These are phyloP conservation scores for Polytrichum commune DNA, from an alignment of 225 moss, liverwort and hornwort genomes.

Conservation along the genomic window DNA sequence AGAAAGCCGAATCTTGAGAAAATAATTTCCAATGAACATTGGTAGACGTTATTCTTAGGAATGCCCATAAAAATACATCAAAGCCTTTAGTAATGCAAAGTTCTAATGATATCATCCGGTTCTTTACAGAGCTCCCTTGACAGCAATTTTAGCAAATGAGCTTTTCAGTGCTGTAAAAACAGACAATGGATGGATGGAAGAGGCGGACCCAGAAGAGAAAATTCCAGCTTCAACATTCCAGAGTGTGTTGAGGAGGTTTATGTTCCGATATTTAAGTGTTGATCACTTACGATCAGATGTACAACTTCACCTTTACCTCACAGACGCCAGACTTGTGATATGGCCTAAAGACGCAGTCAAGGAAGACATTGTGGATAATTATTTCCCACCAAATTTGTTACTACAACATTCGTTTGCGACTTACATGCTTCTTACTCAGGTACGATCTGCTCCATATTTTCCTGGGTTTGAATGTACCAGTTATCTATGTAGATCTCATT, in stretches of 20 bases:
- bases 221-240: constrained; percentile 35
- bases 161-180: constrained; percentile 30
- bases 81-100: neutral
- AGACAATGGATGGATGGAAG: constrained; percentile 41
- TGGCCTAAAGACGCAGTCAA: constrained; percentile 43
- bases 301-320: constrained; percentile 41
- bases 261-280: constrained; percentile 47
- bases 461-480: neutral
- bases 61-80: neutral
- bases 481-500: neutral
- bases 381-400: constrained; percentile 38
- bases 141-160: constrained; percentile 28
- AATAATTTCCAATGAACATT: neutral
- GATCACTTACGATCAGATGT: constrained; percentile 39
- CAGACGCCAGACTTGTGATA: constrained; percentile 33
- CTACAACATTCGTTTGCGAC: constrained; percentile 51
- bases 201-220: constrained; percentile 16
- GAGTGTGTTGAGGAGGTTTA: constrained; percentile 42
- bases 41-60: neutral
- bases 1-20: no score
- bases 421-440: constrained; percentile 52
- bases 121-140: constrained; percentile 39
- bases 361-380: constrained; percentile 33
- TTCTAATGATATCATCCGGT: neutral
- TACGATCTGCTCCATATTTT: constrained; percentile 1